phyloP scores from a whole-genome alignment of 108 stramenopile genomes.

The Parietichytrium sp. region DNA sequence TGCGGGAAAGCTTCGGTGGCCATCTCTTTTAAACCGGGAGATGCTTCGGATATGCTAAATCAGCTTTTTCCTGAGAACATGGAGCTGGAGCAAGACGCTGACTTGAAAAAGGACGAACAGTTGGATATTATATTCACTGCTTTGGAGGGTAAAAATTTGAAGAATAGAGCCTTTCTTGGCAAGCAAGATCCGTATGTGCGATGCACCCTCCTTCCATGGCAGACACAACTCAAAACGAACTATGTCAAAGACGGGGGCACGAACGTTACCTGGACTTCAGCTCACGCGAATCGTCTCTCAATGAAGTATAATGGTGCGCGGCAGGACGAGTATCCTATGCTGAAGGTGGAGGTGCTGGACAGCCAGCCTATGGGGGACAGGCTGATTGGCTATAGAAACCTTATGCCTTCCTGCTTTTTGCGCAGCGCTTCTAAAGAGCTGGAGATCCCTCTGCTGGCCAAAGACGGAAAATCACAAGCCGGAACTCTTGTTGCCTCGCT shows the following conservation, averaged over 20 bases:
- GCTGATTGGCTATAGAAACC: background rate
- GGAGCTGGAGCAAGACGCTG: too few relatives aligned
- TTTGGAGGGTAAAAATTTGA: background rate
- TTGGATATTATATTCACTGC: too few relatives aligned
- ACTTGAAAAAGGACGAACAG: too few relatives aligned
- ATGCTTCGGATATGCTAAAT: too few relatives aligned
- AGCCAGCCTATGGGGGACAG: background rate
- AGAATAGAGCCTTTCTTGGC: background rate
- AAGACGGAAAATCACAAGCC: too few relatives aligned
- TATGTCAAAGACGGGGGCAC: background rate
- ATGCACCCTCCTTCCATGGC: background rate
- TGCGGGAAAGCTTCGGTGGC: background rate
- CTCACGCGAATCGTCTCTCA: background rate
- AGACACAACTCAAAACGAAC: background rate
- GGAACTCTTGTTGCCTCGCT: too few relatives aligned
- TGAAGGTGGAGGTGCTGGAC: background rate
- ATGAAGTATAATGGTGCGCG: background rate
- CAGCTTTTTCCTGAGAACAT: too few relatives aligned
- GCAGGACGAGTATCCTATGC: background rate
- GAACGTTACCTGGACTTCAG: background rate
- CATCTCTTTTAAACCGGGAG: background rate
- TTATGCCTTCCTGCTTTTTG: background rate
- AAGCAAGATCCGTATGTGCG: conserved; percentile 10
- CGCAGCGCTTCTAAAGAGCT: too few relatives aligned
- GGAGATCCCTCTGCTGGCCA: too few relatives aligned